These are phyloP conservation scores for Flaveria linearis DNA, from an alignment of 129 eudicot species.

Conservation along the genomic window DNA sequence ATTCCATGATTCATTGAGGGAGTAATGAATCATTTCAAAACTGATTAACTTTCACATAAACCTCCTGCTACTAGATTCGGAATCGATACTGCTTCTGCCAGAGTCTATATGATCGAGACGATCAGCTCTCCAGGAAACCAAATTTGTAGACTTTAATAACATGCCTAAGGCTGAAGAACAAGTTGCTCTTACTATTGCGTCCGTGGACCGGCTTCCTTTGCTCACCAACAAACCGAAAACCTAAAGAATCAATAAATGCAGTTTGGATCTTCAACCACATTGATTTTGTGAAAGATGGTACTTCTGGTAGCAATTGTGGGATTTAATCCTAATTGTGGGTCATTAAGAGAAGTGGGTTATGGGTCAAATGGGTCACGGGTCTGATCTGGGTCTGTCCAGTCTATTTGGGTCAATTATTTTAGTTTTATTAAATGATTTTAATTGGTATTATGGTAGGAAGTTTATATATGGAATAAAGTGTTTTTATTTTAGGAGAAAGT, in stretches of 20 bases:
- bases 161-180: conserved; percentile 78
- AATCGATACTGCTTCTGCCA: conserved; percentile 47
- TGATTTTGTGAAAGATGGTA: not conserved
- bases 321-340: too few species aligned
- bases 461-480: too few species aligned
- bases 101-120: conserved; percentile 66
- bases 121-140: conserved; percentile 71
- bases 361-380: too few species aligned
- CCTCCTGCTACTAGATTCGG: conserved; percentile 42
- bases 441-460: too few species aligned
- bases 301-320: not conserved
- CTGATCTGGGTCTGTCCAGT: too few species aligned
- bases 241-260: conserved; percentile 26
- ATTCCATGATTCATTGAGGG: not conserved
- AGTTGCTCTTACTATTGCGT: conserved; percentile 87
- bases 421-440: too few species aligned
- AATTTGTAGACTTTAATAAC: conserved; percentile 65
- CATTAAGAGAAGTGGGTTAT: too few species aligned
- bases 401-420: too few species aligned
- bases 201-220: conserved; percentile 73
- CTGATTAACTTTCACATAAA: conserved; percentile 6
- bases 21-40: conserved; percentile 8
- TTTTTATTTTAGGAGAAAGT: too few species aligned
- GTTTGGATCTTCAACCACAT: not conserved
- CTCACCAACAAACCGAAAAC: conserved; percentile 80